phyloP scores from a whole-genome alignment of 2,329 filamentous ascomycete genomes.

The Pseudovirgaria hyperparasitica region DNA sequence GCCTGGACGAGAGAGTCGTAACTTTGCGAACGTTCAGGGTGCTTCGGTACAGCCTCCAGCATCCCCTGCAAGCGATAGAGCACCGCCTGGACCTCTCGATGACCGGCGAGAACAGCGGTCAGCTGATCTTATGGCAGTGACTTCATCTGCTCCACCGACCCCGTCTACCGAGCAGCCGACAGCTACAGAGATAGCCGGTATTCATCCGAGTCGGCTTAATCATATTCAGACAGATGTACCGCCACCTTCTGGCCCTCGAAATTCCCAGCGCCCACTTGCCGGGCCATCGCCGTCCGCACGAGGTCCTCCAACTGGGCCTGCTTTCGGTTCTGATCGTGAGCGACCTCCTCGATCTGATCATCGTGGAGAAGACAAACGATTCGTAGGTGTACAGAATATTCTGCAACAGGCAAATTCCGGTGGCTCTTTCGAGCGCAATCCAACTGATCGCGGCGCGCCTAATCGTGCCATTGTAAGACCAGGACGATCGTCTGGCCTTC shows the following conservation, averaged over 20 bases:
- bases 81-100: constrained; percentile 7
- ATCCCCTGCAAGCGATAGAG: constrained; percentile 10
- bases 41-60: constrained; percentile 10
- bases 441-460: constrained; percentile 10
- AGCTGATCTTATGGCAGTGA: constrained; percentile 10
- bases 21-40: constrained; percentile 20
- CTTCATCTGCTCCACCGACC: constrained; percentile 15
- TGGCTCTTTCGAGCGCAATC: constrained; percentile 6
- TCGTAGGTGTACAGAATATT: constrained; percentile 18
- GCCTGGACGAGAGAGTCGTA: constrained; percentile 26
- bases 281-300: constrained; percentile 16
- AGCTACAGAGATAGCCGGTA: constrained; percentile 28
- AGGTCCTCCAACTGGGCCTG: constrained; percentile 20
- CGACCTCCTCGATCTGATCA: too few species aligned
- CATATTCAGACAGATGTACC: constrained; percentile 25
- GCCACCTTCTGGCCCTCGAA: constrained; percentile 18
- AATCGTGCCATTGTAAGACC: constrained; percentile 15
- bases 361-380: constrained; percentile 11
- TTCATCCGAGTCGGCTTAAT: constrained; percentile 42
- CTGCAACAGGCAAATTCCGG: constrained; percentile 14
- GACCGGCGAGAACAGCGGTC: constrained; percentile 14
- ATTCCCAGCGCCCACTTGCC: constrained; percentile 12
- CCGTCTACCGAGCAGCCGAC: constrained; percentile 20
- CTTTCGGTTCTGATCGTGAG: constrained; percentile 14
- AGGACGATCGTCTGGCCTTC: constrained; percentile 8